These are phyloP conservation scores for Phytophthora niederhauseri DNA, from an alignment of 352 stramenopile genomes.

Conservation along the genomic window DNA sequence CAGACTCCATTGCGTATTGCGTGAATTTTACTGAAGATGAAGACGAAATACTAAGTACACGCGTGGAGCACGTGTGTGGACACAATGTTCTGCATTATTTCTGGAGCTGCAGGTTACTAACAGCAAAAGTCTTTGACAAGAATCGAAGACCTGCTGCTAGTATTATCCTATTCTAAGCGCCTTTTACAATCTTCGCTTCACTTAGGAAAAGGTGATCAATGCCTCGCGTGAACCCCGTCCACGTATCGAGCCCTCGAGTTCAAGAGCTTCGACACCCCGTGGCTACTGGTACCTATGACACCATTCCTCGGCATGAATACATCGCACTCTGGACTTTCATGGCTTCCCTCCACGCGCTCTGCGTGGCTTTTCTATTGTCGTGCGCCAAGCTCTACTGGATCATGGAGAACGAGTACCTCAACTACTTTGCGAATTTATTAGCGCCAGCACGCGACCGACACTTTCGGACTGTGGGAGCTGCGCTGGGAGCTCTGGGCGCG, in stretches of 20 bases:
- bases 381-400: conserved; percentile 29
- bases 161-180: background rate
- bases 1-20: background rate
- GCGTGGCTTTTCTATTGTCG: conserved; percentile 25
- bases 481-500: conserved; percentile 15
- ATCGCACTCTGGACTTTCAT: conserved; percentile 13
- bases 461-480: conserved; percentile 24
- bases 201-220: background rate
- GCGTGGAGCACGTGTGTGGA: background rate
- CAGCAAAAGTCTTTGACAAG: background rate
- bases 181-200: background rate
- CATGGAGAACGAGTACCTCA: conserved; percentile 39
- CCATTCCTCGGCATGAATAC: background rate
- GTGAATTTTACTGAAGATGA: background rate
- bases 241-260: background rate
- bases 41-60: background rate
- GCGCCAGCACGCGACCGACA: conserved; percentile 4
- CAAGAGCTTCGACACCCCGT: background rate
- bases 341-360: conserved; percentile 13
- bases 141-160: background rate
- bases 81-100: background rate
- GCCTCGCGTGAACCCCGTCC: background rate
- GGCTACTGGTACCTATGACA: background rate
- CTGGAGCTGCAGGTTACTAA: background rate
- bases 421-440: conserved; percentile 41